Conservation (phyloP, 2,329 filamentous ascomycete genomes). For the Colletotrichum paranaense region DNA sequence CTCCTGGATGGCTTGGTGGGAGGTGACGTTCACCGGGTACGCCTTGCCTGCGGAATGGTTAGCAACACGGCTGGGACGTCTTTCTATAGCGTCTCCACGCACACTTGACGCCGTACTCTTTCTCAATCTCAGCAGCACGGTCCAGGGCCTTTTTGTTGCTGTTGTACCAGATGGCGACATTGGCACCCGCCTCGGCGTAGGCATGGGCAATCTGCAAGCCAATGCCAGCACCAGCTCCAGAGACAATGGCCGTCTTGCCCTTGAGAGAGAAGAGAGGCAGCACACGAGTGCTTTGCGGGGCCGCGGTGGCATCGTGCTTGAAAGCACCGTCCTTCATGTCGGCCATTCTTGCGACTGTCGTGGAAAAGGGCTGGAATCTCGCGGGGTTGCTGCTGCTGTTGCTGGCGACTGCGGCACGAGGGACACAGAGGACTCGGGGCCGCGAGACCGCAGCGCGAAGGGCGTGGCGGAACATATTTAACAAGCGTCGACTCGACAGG, state of each 20-base stretch:
- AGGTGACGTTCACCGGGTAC: constrained; percentile 71
- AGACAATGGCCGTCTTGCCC: constrained; percentile 76
- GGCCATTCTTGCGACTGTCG: constrained; percentile 45
- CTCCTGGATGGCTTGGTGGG: constrained; percentile 61
- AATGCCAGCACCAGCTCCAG: constrained; percentile 75
- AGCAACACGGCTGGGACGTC: not conserved
- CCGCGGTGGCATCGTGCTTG: constrained; percentile 65
- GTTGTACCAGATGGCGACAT: constrained; percentile 80
- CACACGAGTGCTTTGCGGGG: constrained; percentile 61
- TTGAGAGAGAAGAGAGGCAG: constrained; percentile 76
- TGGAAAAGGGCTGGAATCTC: constrained; percentile 31
- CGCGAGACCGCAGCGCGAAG: constrained; percentile 29
- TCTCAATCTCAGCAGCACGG: constrained; percentile 71
- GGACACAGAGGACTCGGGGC: constrained; percentile 21
- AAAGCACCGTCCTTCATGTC: constrained; percentile 63
- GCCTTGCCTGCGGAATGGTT: constrained; percentile 59
- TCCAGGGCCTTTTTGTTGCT: constrained; percentile 73
- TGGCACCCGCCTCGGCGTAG: constrained; percentile 76
- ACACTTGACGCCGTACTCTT: constrained; percentile 76
- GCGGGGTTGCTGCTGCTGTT: constrained; percentile 3
- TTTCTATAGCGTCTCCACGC: constrained; percentile 42
- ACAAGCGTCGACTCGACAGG: not conserved
- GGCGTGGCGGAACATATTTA: constrained; percentile 32
- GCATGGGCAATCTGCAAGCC: constrained; percentile 73
- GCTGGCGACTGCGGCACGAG: constrained; percentile 14